These are phyloP conservation scores for Candida chauliodis DNA, from an alignment of 805 yeast genomes.

Conservation along the genomic window DNA sequence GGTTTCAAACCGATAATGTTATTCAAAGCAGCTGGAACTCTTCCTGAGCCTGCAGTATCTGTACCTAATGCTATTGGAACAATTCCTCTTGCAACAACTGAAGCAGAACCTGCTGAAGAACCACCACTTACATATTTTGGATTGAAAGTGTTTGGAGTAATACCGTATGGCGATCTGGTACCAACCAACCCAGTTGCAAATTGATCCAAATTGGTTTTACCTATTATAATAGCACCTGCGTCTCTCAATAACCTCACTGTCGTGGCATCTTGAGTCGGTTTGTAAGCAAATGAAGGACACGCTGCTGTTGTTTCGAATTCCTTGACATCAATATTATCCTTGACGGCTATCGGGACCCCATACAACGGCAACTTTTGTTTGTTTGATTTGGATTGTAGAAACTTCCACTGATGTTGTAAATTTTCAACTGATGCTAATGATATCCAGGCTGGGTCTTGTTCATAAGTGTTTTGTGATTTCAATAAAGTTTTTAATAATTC, in stretches of 20 bases:
- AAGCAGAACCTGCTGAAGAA: constrained; percentile 94
- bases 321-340: constrained; percentile 89
- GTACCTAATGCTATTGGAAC: constrained; percentile 92
- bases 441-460: constrained; percentile 90
- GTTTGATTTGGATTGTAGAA: constrained; percentile 59
- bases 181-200: constrained; percentile 98
- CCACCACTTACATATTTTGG: constrained; percentile 87
- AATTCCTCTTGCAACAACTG: constrained; percentile 82
- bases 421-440: constrained; percentile 64
- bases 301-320: constrained; percentile 90
- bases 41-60: constrained; percentile 97
- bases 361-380: constrained; percentile 62
- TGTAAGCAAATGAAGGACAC: constrained; percentile 78
- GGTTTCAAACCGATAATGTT: constrained; percentile 92
- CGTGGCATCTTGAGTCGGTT: constrained; percentile 70
- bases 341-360: constrained; percentile 94
- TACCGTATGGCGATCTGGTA: constrained; percentile 91
- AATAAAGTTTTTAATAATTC: constrained; percentile 44
- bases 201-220: constrained; percentile 94
- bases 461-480: constrained; percentile 36
- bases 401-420: constrained; percentile 72
- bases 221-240: constrained; percentile 91
- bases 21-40: constrained; percentile 95
- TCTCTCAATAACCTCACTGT: constrained; percentile 68
- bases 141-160: constrained; percentile 76